A percentile compares a stretch with the other conserved stretches of the same genome.
Conservation (phyloP, 2,329 filamentous ascomycete species). For the Arthrobotrys pseudoclavata region DNA sequence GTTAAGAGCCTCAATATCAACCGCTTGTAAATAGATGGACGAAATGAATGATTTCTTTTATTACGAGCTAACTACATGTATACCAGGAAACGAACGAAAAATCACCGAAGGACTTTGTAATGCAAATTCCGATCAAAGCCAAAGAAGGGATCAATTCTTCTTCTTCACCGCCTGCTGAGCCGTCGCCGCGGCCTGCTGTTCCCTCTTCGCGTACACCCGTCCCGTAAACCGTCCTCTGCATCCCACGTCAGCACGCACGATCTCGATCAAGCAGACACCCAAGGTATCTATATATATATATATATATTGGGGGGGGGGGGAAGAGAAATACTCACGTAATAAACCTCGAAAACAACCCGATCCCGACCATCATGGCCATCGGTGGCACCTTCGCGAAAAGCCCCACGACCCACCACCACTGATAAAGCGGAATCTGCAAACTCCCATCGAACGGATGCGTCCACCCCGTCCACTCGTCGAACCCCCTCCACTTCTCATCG, state of each 20-base stretch:
- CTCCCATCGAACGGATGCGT: conserved; percentile 46
- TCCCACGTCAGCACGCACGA: not conserved
- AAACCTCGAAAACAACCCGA: conserved; percentile 53
- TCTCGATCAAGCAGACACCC: too few relatives aligned
- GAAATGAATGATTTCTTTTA: not conserved
- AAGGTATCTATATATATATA: not conserved
- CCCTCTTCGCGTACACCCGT: not conserved
- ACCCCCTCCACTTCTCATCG: conserved; percentile 34
- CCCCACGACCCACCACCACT: conserved; percentile 49
- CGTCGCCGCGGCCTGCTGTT: conserved; percentile 1
- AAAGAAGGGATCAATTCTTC: conserved; percentile 26
- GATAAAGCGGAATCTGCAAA: conserved; percentile 24
- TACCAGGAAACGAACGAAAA: not conserved
- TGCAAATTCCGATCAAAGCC: not conserved
- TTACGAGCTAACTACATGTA: too few relatives aligned
- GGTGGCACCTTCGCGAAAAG: conserved; percentile 42
- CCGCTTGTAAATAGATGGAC: too few relatives aligned
- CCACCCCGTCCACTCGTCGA: conserved; percentile 31
- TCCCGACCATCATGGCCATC: conserved; percentile 57
- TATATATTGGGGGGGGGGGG: not conserved
- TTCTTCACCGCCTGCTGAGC: conserved; percentile 28
- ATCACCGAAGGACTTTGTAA: not conserved
- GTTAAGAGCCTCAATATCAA: too few relatives aligned
- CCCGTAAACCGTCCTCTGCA: conserved; percentile 32
- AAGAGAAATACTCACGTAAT: conserved; percentile 44